Percentiles rank a stretch among this genome's conserved stretches.
phyloP scores from a whole-genome alignment of 257 asterid species.

The Anisodus tanguticus region DNA sequence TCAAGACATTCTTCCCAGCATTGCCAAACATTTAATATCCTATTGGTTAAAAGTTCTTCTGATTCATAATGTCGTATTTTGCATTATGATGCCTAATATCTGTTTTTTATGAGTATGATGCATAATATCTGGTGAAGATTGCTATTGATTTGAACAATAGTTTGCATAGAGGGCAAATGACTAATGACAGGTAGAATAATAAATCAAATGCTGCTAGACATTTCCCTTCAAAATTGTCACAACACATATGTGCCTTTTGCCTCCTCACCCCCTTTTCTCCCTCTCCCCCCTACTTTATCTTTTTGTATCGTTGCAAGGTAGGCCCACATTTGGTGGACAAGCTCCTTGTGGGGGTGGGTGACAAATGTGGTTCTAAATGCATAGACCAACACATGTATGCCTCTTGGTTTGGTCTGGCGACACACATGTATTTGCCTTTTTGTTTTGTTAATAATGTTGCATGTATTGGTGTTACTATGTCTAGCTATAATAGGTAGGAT shows the following conservation, averaged over 20 bases:
- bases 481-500: neutral
- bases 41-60: neutral
- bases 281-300: neutral
- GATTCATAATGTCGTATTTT: neutral
- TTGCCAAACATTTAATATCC: neutral
- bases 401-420: neutral
- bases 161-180: neutral
- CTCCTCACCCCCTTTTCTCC: neutral
- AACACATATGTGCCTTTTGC: neutral
- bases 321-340: neutral
- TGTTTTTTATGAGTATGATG: neutral
- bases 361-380: neutral
- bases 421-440: neutral
- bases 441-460: neutral
- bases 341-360: neutral
- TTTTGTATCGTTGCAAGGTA: neutral
- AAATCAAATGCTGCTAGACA: conserved; percentile 10
- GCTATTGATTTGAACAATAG: neutral
- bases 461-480: neutral
- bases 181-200: neutral
- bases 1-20: neutral
- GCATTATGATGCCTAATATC: neutral
- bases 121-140: neutral
- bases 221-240: neutral
- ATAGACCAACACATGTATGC: neutral